These are phyloP conservation scores for Agarophyton chilense DNA, from an alignment of 23 red algal species.

Conservation along the genomic window DNA sequence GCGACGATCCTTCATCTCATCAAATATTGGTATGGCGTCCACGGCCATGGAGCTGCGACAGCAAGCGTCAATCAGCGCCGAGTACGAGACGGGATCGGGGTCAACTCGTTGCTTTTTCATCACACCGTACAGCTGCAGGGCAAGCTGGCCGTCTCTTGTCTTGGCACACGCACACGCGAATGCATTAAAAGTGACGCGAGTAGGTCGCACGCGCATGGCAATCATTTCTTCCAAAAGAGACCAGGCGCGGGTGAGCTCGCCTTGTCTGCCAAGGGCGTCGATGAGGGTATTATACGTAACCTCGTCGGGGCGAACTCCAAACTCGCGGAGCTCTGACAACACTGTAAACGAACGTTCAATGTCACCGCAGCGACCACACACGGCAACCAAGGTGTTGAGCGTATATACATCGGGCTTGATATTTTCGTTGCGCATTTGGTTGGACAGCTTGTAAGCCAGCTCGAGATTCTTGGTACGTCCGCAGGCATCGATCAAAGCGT, in stretches of 20 bases:
- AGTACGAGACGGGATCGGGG: conserved; percentile 78
- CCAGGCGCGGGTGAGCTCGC: conserved; percentile 63
- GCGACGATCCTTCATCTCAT: conserved; percentile 49
- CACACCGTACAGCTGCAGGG: conserved; percentile 55
- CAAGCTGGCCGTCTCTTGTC: conserved; percentile 61
- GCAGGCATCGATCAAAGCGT: conserved; percentile 76
- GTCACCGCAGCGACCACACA: conserved; percentile 75
- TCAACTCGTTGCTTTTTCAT: conserved; percentile 55
- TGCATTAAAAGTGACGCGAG: conserved; percentile 79
- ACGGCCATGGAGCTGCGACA: conserved; percentile 42
- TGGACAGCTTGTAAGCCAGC: conserved; percentile 59
- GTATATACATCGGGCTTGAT: conserved; percentile 90
- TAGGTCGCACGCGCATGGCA: conserved; percentile 52
- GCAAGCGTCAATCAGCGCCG: conserved; percentile 76
- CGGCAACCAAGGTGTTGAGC: conserved; percentile 86
- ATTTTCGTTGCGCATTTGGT: conserved; percentile 62
- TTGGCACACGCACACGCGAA: conserved; percentile 78
- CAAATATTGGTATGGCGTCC: conserved; percentile 42
- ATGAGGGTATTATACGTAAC: conserved; percentile 98
- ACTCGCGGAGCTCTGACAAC: conserved; percentile 57
- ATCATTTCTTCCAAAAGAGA: conserved; percentile 79
- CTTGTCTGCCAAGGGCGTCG: conserved; percentile 77
- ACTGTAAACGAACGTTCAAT: conserved; percentile 68
- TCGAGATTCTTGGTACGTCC: conserved; percentile 61
- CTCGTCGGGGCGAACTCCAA: conserved; percentile 76